Conservation (phyloP, 495 filamentous ascomycete genomes). For the Pyrenula aspistea region DNA sequence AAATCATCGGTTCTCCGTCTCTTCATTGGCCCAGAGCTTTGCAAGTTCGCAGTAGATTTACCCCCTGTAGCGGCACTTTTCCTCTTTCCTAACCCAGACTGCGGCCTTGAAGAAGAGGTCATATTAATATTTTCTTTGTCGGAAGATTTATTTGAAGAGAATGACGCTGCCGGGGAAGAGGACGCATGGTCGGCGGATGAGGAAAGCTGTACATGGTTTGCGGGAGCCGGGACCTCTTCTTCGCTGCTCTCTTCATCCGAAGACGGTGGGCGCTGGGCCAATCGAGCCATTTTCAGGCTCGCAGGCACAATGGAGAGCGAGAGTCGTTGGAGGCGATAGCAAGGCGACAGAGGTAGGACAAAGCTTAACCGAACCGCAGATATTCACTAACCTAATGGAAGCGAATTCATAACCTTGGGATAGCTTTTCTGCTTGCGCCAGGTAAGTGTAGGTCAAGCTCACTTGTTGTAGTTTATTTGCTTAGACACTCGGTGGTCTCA, state of each 20-base stretch:
- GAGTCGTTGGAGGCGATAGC: no score
- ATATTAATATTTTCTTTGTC: constrained; percentile 50
- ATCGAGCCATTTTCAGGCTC: not conserved
- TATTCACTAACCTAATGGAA: no score
- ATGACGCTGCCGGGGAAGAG: constrained; percentile 25
- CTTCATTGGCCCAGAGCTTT: constrained; percentile 15
- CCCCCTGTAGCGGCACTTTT: constrained; percentile 11
- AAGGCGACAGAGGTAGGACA: no score
- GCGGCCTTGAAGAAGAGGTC: not conserved
- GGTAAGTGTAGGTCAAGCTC: no score
- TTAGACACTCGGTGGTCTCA: no score
- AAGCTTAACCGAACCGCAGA: no score
- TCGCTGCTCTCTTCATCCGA: not conserved
- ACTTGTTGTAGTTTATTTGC: no score
- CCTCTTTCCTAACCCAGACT: constrained; percentile 11
- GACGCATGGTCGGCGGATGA: not conserved
- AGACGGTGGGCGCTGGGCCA: not conserved
- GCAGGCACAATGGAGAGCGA: no score
- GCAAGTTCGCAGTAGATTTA: constrained; percentile 15
- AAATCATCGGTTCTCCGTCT: constrained; percentile 25
- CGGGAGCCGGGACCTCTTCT: not conserved
- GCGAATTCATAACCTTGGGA: no score
- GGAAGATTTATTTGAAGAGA: constrained; percentile 44
- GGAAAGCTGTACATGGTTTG: not conserved
- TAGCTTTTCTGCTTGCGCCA: no score